A percentile compares a stretch with the other conserved stretches of the same genome.
phyloP scores from a whole-genome alignment of 495 filamentous ascomycete genomes.

The Aspergillus asperescens region DNA sequence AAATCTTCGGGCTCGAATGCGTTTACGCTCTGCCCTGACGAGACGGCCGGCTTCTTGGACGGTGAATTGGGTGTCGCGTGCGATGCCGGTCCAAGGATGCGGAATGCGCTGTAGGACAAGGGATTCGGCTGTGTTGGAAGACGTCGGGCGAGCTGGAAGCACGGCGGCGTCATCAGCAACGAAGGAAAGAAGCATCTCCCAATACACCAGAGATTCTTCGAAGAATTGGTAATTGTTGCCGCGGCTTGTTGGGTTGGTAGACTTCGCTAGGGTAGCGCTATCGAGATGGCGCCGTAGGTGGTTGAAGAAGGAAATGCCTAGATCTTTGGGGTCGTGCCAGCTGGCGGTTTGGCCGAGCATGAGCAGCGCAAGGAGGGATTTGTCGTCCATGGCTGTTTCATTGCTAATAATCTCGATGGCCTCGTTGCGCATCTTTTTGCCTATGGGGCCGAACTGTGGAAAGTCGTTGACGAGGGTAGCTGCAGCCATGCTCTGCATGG shows the following conservation, averaged over 20 bases:
- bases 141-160: slow-evolving; percentile 18
- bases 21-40: slow-evolving; percentile 46
- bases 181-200: slow-evolving; percentile 57
- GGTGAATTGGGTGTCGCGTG: slow-evolving; percentile 48
- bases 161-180: slow-evolving; percentile 45
- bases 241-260: slow-evolving; percentile 8
- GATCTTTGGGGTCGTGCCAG: slow-evolving; percentile 52
- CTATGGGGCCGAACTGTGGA: slow-evolving; percentile 47
- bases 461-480: slow-evolving; percentile 54
- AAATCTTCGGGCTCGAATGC: slow-evolving; percentile 30
- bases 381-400: slow-evolving; percentile 43
- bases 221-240: slow-evolving; percentile 53
- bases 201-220: slow-evolving; percentile 54
- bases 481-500: slow-evolving; percentile 58
- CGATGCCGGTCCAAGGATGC: slow-evolving; percentile 57
- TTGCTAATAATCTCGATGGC: slow-evolving; percentile 44
- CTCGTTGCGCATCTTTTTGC: slow-evolving; percentile 49
- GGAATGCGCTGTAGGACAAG: slow-evolving; percentile 42
- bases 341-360: slow-evolving; percentile 53
- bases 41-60: slow-evolving; percentile 52
- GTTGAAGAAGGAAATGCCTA: slow-evolving; percentile 49
- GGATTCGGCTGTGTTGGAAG: slow-evolving; percentile 22
- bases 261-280: slow-evolving; percentile 16
- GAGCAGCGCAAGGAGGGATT: slow-evolving; percentile 47
- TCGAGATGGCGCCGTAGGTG: slow-evolving; percentile 42